A percentile compares a stretch with the other conserved stretches of the same genome.
These are phyloP conservation scores for Thymus quinquecostatus DNA, from an alignment of 257 asterid species.

Conservation along the genomic window DNA sequence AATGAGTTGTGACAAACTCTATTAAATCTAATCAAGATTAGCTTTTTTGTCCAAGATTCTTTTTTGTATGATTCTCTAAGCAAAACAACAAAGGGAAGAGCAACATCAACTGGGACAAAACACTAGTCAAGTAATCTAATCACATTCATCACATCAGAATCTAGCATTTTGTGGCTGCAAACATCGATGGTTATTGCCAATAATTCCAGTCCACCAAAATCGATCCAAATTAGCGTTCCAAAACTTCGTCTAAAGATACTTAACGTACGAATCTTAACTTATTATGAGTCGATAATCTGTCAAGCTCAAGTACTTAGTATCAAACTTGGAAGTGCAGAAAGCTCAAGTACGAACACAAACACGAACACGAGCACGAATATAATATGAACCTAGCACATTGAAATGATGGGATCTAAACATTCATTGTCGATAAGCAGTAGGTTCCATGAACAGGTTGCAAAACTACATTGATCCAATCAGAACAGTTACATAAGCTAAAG, in stretches of 20 bases:
- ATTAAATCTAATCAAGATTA: constrained; percentile 6
- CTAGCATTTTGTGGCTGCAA: constrained; percentile 30
- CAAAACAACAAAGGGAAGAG: constrained; percentile 26
- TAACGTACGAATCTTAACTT: background rate
- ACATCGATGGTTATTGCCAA: constrained; percentile 12
- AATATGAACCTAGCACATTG: background rate
- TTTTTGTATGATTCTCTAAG: constrained; percentile 8
- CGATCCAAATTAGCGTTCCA: background rate
- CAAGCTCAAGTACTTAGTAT: background rate
- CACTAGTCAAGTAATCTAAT: constrained; percentile 26
- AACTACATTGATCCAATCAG: constrained; percentile 26
- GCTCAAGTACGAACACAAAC: background rate
- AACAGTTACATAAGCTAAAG: constrained; percentile 32
- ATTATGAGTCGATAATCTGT: background rate
- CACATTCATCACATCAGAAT: constrained; percentile 25
- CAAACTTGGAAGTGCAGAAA: constrained; percentile 28
- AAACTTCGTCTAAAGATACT: background rate
- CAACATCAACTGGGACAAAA: constrained; percentile 25
- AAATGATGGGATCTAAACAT: background rate
- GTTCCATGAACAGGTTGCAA: constrained; percentile 13
- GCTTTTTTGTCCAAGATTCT: constrained; percentile 18
- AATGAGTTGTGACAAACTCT: background rate
- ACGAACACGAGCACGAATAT: background rate
- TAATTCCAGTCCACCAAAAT: constrained; percentile 13
- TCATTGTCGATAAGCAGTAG: constrained; percentile 2